Conservation (phyloP, 1,284 basidiomycete genomes). For the Malassezia cuniculi region DNA sequence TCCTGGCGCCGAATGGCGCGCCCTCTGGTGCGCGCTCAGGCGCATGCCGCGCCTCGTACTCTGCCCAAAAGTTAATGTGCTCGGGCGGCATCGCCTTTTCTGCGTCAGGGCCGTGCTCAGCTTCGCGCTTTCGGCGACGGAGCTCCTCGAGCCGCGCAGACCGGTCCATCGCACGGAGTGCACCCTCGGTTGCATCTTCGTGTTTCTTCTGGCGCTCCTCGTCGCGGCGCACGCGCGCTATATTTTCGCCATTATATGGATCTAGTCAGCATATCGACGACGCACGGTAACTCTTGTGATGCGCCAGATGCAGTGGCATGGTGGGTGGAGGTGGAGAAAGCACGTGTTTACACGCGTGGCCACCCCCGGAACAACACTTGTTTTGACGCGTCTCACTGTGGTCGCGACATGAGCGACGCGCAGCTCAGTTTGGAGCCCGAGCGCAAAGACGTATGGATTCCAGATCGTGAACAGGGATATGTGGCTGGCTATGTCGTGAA, state of each 20-base stretch:
- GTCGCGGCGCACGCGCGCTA: constrained; percentile 62
- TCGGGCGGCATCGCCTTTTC: not conserved
- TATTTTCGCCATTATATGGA: constrained; percentile 66
- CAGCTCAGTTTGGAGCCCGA: constrained; percentile 85
- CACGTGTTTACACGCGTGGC: no score
- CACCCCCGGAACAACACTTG: no score
- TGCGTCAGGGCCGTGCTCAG: not conserved
- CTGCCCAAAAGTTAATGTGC: constrained; percentile 25
- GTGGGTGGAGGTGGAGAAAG: not conserved
- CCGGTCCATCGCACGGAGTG: constrained; percentile 48
- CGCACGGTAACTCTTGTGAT: constrained; percentile 67
- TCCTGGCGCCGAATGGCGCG: not conserved
- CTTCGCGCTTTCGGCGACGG: constrained; percentile 5
- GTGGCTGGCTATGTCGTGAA: constrained; percentile 75
- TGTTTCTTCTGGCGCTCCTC: constrained; percentile 53
- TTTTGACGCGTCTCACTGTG: no score
- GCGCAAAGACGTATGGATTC: constrained; percentile 81
- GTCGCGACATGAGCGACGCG: no score
- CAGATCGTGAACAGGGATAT: constrained; percentile 76
- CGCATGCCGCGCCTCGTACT: constrained; percentile 31
- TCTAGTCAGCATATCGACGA: constrained; percentile 42
- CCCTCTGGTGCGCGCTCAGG: no score
- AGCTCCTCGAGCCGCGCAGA: constrained; percentile 1
- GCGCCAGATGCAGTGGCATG: constrained; percentile 47
- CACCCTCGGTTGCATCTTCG: constrained; percentile 58